A percentile compares a stretch with the other conserved stretches of the same genome.
Evolutionary conservation across 2,329 filamentous ascomycete species (phyloP).

Genomic region (Ophiosphaerella herpotricha): DNA sequence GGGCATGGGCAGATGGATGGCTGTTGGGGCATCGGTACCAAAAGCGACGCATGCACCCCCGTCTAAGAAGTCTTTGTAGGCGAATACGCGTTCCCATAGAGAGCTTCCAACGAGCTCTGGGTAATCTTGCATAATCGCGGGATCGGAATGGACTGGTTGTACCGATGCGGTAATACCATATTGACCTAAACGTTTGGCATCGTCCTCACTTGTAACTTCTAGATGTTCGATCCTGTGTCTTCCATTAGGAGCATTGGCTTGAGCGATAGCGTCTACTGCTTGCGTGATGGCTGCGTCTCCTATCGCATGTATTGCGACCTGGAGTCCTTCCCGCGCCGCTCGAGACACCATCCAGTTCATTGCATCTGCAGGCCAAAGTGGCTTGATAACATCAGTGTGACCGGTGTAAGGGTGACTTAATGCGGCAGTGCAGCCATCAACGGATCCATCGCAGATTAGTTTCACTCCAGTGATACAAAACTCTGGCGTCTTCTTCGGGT

Average conservation of each 20-base stretch:
- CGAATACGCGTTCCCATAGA: conserved; percentile 61
- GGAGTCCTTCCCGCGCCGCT: conserved; percentile 58
- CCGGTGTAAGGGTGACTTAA: conserved; percentile 58
- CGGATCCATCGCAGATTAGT: conserved; percentile 64
- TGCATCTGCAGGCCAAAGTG: conserved; percentile 10
- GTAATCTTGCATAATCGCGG: conserved; percentile 63
- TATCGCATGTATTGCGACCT: conserved; percentile 66
- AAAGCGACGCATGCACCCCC: conserved; percentile 57
- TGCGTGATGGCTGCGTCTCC: conserved; percentile 61
- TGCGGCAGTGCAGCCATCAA: conserved; percentile 65
- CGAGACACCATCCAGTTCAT: conserved; percentile 21
- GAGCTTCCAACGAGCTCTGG: conserved; percentile 57
- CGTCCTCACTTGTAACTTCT: conserved; percentile 52
- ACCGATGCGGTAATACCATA: conserved; percentile 79
- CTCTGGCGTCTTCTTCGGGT: conserved; percentile 47
- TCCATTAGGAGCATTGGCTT: conserved; percentile 24
- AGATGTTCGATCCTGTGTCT: conserved; percentile 66
- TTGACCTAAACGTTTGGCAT: conserved; percentile 58
- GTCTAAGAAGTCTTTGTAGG: conserved; percentile 62
- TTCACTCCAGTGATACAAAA: conserved; percentile 63
- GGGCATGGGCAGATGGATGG: conserved; percentile 55
- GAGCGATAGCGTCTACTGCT: conserved; percentile 55
- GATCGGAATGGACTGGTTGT: conserved; percentile 87
- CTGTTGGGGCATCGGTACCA: conserved; percentile 62
- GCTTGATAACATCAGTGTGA: conserved; percentile 2